These are phyloP conservation scores for Ruellia speciosa DNA, from an alignment of 305 asterid genomes.

Conservation along the genomic window DNA sequence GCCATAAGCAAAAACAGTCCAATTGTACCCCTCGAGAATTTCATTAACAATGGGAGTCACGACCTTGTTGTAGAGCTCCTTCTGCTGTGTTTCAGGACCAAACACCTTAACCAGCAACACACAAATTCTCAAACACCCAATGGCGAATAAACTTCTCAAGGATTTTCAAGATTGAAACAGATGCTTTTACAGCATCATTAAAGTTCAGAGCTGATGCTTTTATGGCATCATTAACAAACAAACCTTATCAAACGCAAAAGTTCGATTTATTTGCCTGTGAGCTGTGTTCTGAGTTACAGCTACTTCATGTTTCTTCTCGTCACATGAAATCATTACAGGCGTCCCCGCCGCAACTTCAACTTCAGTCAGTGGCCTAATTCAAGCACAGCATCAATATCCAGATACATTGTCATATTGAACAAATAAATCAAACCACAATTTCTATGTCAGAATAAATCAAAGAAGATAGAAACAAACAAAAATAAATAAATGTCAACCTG, in stretches of 20 bases:
- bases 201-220: neutral
- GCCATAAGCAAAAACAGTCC: conserved; percentile 54
- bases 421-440: neutral
- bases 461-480: neutral
- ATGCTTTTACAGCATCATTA: conserved; percentile 14
- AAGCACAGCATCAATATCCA: conserved; percentile 17
- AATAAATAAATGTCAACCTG: conserved; percentile 26
- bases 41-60: conserved; percentile 39
- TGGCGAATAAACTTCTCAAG: neutral
- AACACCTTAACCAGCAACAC: conserved; percentile 34
- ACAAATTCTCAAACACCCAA: neutral
- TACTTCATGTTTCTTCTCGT: conserved; percentile 36
- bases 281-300: conserved; percentile 25
- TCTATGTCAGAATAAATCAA: neutral
- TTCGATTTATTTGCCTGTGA: conserved; percentile 32
- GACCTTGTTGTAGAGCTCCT: conserved; percentile 36
- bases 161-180: neutral
- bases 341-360: conserved; percentile 35
- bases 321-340: conserved; percentile 33
- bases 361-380: conserved; percentile 41
- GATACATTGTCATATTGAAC: neutral
- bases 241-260: conserved; percentile 47
- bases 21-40: conserved; percentile 46
- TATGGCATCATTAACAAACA: conserved; percentile 15
- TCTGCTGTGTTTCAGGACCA: conserved; percentile 40